Base-by-base conservation (phyloP, 345 rosid genomes). In the Brassica rapa region DNA sequence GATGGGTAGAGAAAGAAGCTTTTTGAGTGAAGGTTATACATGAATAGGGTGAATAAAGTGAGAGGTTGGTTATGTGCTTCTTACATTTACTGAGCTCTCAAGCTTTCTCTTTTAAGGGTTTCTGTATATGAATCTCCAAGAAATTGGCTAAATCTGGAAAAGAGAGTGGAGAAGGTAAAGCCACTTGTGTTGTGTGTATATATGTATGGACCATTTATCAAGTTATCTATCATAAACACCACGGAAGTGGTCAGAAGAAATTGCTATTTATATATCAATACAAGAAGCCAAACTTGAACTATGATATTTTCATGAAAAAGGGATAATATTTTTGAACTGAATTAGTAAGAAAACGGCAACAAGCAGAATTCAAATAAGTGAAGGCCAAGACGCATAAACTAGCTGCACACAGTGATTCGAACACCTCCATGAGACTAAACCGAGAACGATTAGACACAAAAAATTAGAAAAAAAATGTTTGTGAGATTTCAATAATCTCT, bases 141-240 rank as follows among this genome's bases (percentile, higher is more conserved):
- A 51, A 24, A 10, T 3, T 21, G 37, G 74, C 77, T 67, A 73
- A 63, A 70, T 61, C 12, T 73, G 60, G 73, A 24, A 67, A 49
- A 64, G n/a, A 57, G 77, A 72, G 62, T 41, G 68, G 82, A 43
- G 77, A 79, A 72, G 74, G 78, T 73, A 61, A 73, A 46, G n/a
- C 68, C 59, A 46, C 55, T 12, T 46, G 55, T 46, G 51, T 12
- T 46, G 15, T 46, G 55, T 46, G 16, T 46, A 4, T 12, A 46
- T 46, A 46, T 35, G 39, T 35, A 66, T 72, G 82, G 73, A 78
- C 77, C 77, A 25, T 25, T 25, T 25, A 25, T 25, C 27, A 25
- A 25, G 27, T 25, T 25, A 25, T 32, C 35, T 0, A 55, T 43
- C 77, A 66, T 57, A 57, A 57, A 53, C 43, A 72, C 53, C 68